Percentiles rank a stretch among this genome's conserved stretches.
Evolutionary conservation across 768 basidiomycete species (phyloP).

Genomic region (Suillus weaverae): DNA sequence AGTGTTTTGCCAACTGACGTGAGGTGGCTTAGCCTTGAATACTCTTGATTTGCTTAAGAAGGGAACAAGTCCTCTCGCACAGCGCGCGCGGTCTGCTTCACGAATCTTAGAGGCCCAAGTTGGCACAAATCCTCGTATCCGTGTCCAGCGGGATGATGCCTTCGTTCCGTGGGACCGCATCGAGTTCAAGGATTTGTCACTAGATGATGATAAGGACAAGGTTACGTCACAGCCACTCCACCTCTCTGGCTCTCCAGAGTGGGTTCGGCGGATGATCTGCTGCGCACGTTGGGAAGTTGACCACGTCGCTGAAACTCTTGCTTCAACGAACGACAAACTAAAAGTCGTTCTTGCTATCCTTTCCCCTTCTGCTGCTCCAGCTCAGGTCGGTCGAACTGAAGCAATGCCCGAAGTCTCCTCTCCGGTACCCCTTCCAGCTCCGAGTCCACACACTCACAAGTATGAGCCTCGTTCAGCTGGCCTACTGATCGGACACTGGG

Average conservation of each 20-base stretch:
- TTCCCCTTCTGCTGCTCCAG: slow-evolving; percentile 30
- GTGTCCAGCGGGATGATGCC: slow-evolving; percentile 80
- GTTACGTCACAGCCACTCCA: slow-evolving; percentile 23
- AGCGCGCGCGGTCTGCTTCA: slow-evolving; percentile 83
- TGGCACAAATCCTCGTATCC: slow-evolving; percentile 76
- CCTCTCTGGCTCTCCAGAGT: slow-evolving; percentile 62
- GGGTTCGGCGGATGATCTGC: slow-evolving; percentile 82
- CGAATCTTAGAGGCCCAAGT: slow-evolving; percentile 88
- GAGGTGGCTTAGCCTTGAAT: slow-evolving; percentile 63
- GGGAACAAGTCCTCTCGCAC: slow-evolving; percentile 73
- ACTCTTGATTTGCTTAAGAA: slow-evolving; percentile 94
- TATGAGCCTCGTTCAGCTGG: slow-evolving; percentile 69
- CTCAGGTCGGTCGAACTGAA: slow-evolving; percentile 29
- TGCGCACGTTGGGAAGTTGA: slow-evolving; percentile 77
- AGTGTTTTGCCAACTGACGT: slow-evolving; percentile 11
- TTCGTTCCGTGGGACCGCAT: slow-evolving; percentile 83
- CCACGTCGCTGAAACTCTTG: slow-evolving; percentile 40
- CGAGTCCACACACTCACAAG: slow-evolving; percentile 51
- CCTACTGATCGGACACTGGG: slow-evolving; percentile 66
- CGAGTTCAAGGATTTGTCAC: slow-evolving; percentile 42
- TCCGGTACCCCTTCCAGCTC: slow-evolving; percentile 69
- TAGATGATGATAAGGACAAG: slow-evolving; percentile 26
- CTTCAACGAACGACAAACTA: slow-evolving; percentile 25
- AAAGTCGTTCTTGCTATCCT: slow-evolving; percentile 67
- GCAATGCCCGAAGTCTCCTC: slow-evolving; percentile 33